These are phyloP conservation scores for Licmophora abbreviata DNA, from an alignment of 108 stramenopile genomes.

Conservation along the genomic window DNA sequence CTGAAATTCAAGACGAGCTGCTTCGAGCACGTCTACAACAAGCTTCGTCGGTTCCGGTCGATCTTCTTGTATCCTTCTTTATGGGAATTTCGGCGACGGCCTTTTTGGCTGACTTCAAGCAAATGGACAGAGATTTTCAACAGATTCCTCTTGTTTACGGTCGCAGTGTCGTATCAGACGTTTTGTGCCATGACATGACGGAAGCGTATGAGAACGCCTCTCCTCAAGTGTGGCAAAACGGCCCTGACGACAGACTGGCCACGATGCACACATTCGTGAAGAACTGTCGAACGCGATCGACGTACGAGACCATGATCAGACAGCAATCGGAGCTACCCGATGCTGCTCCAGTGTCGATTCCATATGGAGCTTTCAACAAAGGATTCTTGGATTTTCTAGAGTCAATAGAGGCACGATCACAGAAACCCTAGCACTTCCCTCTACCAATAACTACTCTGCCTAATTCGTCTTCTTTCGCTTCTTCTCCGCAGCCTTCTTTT, in stretches of 20 bases:
- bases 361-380: too few relatives aligned
- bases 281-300: not conserved
- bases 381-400: too few relatives aligned
- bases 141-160: constrained; percentile 7
- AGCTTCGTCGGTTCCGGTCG: not conserved
- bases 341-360: not conserved
- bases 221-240: not conserved
- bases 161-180: constrained; percentile 4
- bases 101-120: constrained; percentile 1
- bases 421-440: too few relatives aligned
- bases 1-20: constrained; percentile 7
- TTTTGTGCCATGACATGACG: constrained; percentile 6
- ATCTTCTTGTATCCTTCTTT: constrained; percentile 8
- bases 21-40: not conserved
- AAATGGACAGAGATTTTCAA: not conserved
- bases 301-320: not conserved
- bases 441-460: too few relatives aligned
- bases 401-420: too few relatives aligned
- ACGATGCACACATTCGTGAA: not conserved
- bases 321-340: not conserved
- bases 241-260: not conserved
- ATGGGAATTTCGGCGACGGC: constrained; percentile 4
- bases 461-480: too few relatives aligned
- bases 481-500: constrained; percentile 20
- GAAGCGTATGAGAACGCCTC: not conserved